Evolutionary conservation across 2,329 filamentous ascomycete species (phyloP), one percentile per base, ranked within the genome.

Genomic region (Didymella segeticola): DNA sequence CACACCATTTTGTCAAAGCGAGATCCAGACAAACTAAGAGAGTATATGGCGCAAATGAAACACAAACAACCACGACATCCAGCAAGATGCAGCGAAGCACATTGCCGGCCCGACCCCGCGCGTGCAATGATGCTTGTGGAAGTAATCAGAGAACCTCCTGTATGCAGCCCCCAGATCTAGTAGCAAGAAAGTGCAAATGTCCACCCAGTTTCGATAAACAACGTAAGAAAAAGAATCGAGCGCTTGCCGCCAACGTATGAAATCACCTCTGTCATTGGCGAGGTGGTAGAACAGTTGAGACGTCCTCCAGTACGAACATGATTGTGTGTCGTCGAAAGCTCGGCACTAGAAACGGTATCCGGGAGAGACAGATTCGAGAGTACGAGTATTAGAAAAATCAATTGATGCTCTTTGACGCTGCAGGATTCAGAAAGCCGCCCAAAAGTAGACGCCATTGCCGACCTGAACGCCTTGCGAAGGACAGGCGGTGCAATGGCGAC

Each of bases 151-250:
- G 62, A 60, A 55, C 56, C 62, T 61, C 63, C 63, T 49, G 43
- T 63, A 67, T 61, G 64, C 64, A 66, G 59, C 59, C 62, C n/a
- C 64, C 59, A 53, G 47, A 56, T 67, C 64, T 67, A 67, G 51
- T 60, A 56, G 61, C 62, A 43, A 61, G 51, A 64, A 63, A 47
- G 60, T 56, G 59, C 61, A 66, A 47, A 59, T 51, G 53, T 51
- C 64, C 64, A 56, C 62, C 64, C 64, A 63, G 41, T 63, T 62
- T 64, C 56, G 56, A 46, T n/a, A 43, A 30, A 54, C 46, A 53
- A 34, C 33, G 30, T 42, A 43, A 48, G 46, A 57, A 43, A 56
- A 46, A 57, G 43, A 54, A 62, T 54, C 38, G 54, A 61, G 59
- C 59, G 59, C 61, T 64, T 43, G 55, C 63, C 57, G 42, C 63